These are phyloP conservation scores for Circinella umbellata DNA, from an alignment of 371 early-diverging fungal genomes.

Conservation along the genomic window DNA sequence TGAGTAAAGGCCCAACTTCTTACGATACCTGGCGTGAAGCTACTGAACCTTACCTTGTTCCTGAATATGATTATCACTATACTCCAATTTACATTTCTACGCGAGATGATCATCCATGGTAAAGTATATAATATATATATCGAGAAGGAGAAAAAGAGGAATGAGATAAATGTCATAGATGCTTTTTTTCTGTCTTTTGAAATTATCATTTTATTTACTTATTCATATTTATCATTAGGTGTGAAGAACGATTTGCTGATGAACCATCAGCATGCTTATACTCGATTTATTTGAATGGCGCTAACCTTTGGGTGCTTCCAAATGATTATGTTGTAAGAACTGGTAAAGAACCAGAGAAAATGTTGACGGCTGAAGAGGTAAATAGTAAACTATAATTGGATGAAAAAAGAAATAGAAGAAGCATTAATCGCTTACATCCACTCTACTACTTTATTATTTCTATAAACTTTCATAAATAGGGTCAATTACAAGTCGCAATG, in stretches of 20 bases:
- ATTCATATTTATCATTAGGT: slow-evolving; percentile 21
- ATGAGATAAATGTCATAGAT: too few species aligned
- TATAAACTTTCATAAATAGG: slow-evolving; percentile 7
- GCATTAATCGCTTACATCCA: neutral
- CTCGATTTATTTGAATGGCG: slow-evolving; percentile 38
- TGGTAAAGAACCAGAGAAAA: slow-evolving; percentile 32
- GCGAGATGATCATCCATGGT: slow-evolving; percentile 43
- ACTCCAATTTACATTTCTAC: slow-evolving; percentile 40
- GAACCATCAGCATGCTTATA: slow-evolving; percentile 41
- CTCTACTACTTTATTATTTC: neutral
- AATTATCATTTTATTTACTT: neutral
- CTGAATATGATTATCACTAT: slow-evolving; percentile 42
- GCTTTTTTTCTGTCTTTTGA: neutral
- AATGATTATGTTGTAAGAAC: slow-evolving; percentile 40
- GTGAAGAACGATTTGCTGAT: slow-evolving; percentile 52
- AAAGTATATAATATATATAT: slow-evolving; percentile 1
- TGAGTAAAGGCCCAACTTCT: slow-evolving; percentile 44
- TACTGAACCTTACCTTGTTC: slow-evolving; percentile 37
- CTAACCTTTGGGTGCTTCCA: slow-evolving; percentile 44
- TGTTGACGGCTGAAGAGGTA: slow-evolving; percentile 32
- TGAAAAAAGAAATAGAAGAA: neutral
- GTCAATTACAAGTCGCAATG: slow-evolving; percentile 26
- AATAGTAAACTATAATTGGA: neutral
- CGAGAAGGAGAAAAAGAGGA: neutral
- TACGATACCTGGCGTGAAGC: slow-evolving; percentile 38